Evolutionary conservation across 2,329 filamentous ascomycete species (phyloP).

Genomic region (Tolypocladium paradoxum): DNA sequence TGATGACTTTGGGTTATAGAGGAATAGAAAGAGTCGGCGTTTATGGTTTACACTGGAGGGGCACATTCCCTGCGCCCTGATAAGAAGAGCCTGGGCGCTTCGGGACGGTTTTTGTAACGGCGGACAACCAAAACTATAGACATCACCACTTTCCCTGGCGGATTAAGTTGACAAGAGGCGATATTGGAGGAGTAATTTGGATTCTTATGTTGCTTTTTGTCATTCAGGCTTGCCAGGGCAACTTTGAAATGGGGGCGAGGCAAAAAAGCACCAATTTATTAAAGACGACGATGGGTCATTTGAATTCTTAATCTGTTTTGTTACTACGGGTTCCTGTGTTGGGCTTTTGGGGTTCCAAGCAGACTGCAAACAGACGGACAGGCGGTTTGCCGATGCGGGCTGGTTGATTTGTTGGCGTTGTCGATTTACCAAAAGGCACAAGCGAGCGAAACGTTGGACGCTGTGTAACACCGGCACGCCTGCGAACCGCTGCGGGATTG

Average conservation of each 20-base stretch:
- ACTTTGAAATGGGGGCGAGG: not conserved
- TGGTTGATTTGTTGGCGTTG: not conserved
- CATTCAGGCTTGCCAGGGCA: not conserved
- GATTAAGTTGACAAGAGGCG: not conserved
- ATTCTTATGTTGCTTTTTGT: not conserved
- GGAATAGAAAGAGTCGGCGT: conserved; percentile 28
- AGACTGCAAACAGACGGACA: not conserved
- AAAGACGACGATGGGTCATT: conserved; percentile 6
- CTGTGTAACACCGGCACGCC: not conserved
- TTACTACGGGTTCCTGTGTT: not conserved
- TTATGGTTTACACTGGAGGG: conserved; percentile 14
- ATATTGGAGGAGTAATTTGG: not conserved
- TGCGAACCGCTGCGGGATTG: not conserved
- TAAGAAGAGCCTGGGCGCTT: conserved; percentile 8
- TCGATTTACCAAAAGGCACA: not conserved
- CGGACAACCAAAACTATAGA: conserved; percentile 9
- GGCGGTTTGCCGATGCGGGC: not conserved
- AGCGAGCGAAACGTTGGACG: too few relatives aligned
- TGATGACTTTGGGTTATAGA: conserved; percentile 30
- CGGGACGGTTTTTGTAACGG: conserved; percentile 3
- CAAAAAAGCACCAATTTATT: not conserved
- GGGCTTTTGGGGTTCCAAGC: not conserved
- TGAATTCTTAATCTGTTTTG: conserved; percentile 10
- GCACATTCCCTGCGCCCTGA: conserved; percentile 1
- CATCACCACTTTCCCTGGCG: conserved; percentile 7